These are phyloP conservation scores for Abelmoschus esculentus DNA, from an alignment of 345 rosid species.

Conservation along the genomic window DNA sequence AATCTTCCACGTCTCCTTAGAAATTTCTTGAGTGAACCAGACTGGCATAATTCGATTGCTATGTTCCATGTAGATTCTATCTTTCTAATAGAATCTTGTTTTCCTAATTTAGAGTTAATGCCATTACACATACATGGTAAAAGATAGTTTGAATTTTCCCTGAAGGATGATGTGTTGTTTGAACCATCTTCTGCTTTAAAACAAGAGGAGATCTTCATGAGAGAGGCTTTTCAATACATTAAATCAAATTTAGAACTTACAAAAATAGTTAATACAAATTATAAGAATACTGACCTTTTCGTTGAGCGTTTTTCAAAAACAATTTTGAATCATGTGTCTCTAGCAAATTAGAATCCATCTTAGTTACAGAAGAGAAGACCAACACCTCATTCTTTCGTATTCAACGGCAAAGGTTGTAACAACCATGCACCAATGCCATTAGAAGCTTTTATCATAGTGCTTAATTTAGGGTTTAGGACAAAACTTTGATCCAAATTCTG, in stretches of 20 bases:
- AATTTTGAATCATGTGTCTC: conserved; percentile 35
- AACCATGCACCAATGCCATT: too few relatives aligned
- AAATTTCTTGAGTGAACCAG: conserved; percentile 67
- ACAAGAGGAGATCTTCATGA: conserved; percentile 1
- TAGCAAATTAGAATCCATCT: conserved; percentile 45
- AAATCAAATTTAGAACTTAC: background rate
- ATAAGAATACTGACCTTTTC: conserved; percentile 39
- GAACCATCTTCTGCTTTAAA: conserved; percentile 38
- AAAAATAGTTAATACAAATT: background rate
- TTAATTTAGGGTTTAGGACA: too few relatives aligned
- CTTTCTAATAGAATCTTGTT: conserved; percentile 31
- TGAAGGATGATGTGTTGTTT: conserved; percentile 41
- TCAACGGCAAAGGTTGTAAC: too few relatives aligned
- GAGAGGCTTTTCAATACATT: conserved; percentile 1
- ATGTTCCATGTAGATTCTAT: conserved; percentile 65
- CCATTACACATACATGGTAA: conserved; percentile 34
- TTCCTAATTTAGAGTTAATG: conserved; percentile 27
- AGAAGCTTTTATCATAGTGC: too few relatives aligned
- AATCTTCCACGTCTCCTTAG: conserved; percentile 69
- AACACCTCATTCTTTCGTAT: too few relatives aligned
- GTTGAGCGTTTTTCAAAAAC: conserved; percentile 35
- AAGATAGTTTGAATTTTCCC: conserved; percentile 38
- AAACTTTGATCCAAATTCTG: too few relatives aligned
- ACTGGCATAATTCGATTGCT: conserved; percentile 52
- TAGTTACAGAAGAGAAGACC: conserved; percentile 81